Evolutionary conservation across 116 monocot species (phyloP), one percentile per base, ranked within the genome.

Genomic region (Papilionanthe hybrid): DNA sequence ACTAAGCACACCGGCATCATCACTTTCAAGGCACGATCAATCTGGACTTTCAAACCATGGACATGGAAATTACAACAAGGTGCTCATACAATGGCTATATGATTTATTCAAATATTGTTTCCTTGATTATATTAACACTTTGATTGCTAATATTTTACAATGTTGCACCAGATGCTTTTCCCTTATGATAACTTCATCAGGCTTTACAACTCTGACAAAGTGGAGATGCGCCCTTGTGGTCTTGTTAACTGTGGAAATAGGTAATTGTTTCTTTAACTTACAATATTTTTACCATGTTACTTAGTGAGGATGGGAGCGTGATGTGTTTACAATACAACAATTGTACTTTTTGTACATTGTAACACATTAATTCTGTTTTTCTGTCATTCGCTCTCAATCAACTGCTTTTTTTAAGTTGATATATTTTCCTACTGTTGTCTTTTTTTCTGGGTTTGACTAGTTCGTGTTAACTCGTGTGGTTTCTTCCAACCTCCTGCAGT

Each of bases 181-280:
- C 79, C 91, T 56, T 88, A 91, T 77, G 86, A 88, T 19, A 57
- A 63, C 76, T 91, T 91, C 57, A 78, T 85, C 78, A 88, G 79
- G 56, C 86, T 91, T 43, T 91, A 86, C 76, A 85, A 72, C 32
- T 83, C 57, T 50, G 84, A 88, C 15, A 83, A 84, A 74, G 82
- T 82, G 82, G 88, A 83, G 43, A 29, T 91, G 82, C 84, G 19
- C 23, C 91, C 91, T 42, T 88, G 78, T 81, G 91, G 91, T 55
- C 86, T 91, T 45, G 84, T 58, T 12, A 91, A 91, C 77, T 83
- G 84, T 79, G 88, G 88, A 50, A 91, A 91, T 80, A 88, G 91
- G 91, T 88, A 60, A 37, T 66, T 67, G n/a, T 17, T 56, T 56
- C 28, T 11, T 56, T 28, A 25, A 77, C 18, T 77, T 77, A 50